phyloP scores from a whole-genome alignment of 1,139 yeast species.

The Geotrichum siamense region DNA sequence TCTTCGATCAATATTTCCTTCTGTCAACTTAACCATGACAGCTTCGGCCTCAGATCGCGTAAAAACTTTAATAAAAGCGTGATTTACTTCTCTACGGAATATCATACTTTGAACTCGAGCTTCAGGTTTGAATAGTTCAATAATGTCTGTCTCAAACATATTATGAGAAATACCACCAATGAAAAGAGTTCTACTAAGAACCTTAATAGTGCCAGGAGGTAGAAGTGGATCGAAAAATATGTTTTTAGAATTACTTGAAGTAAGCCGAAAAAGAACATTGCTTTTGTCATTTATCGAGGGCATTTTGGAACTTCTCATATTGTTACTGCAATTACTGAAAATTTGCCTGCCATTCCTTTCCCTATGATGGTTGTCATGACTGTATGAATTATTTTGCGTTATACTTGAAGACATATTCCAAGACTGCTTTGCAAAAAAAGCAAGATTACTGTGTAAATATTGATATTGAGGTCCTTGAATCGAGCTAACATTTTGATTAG shows the following conservation, averaged over 20 bases:
- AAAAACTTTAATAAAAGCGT: constrained; percentile 93
- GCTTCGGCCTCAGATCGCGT: constrained; percentile 87
- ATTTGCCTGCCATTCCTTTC: constrained; percentile 5
- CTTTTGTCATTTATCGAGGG: constrained; percentile 37
- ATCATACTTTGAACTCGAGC: constrained; percentile 94
- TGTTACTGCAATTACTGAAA: constrained; percentile 23
- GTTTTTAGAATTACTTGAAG: constrained; percentile 48
- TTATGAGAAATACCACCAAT: constrained; percentile 86
- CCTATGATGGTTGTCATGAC: not conserved
- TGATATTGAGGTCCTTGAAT: constrained; percentile 9
- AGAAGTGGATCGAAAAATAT: constrained; percentile 61
- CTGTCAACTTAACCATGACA: constrained; percentile 45
- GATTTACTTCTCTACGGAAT: constrained; percentile 79
- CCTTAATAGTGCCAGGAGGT: constrained; percentile 78
- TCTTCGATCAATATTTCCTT: constrained; percentile 47
- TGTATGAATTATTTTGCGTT: too few species aligned
- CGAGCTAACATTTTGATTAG: constrained; percentile 18
- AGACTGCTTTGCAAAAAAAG: constrained; percentile 18
- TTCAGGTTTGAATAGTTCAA: constrained; percentile 59
- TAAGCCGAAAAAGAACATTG: constrained; percentile 36
- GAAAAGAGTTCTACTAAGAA: constrained; percentile 80
- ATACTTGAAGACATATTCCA: constrained; percentile 18
- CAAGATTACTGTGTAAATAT: constrained; percentile 12
- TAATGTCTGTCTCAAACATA: constrained; percentile 70
- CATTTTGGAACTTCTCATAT: constrained; percentile 33